A percentile compares a stretch with the other conserved stretches of the same genome.
These are phyloP conservation scores for Kazachstania bromeliacearum DNA, from an alignment of 805 yeast species.

Conservation along the genomic window DNA sequence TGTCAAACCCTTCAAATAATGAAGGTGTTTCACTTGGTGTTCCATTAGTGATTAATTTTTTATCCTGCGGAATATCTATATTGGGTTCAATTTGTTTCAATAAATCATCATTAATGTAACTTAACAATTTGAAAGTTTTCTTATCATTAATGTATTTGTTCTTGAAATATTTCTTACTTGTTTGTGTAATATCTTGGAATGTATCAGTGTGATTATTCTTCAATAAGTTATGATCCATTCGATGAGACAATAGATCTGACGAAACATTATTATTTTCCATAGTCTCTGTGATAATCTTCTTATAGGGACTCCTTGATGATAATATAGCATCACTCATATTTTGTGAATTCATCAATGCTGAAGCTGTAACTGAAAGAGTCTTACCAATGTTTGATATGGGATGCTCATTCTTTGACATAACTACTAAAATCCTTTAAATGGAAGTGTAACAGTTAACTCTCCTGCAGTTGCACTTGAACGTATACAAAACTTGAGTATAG, in stretches of 20 bases:
- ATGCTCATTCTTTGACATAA: conserved; percentile 6
- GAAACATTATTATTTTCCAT: conserved; percentile 13
- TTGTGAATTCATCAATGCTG: conserved; percentile 41
- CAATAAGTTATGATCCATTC: not conserved
- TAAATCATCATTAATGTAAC: conserved; percentile 53
- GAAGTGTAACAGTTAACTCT: no score
- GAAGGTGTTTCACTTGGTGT: conserved; percentile 1
- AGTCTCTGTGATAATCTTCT: conserved; percentile 23
- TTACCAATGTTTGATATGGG: conserved; percentile 32
- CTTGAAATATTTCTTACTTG: conserved; percentile 31
- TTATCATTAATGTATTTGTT: conserved; percentile 30
- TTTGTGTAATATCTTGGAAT: conserved; percentile 1
- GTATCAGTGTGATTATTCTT: not conserved
- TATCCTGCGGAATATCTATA: conserved; percentile 11
- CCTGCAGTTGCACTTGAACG: no score
- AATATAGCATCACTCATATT: conserved; percentile 27
- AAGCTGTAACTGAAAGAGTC: conserved; percentile 48
- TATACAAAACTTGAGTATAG: no score
- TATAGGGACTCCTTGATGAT: conserved; percentile 25
- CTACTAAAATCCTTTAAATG: no score
- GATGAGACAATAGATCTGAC: not conserved
- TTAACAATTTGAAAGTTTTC: conserved; percentile 39
- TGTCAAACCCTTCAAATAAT: conserved; percentile 5
- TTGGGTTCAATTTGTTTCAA: conserved; percentile 39
- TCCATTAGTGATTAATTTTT: conserved; percentile 3